phyloP scores from a whole-genome alignment of 116 monocot species.

The Phalaenopsis hybrid region DNA sequence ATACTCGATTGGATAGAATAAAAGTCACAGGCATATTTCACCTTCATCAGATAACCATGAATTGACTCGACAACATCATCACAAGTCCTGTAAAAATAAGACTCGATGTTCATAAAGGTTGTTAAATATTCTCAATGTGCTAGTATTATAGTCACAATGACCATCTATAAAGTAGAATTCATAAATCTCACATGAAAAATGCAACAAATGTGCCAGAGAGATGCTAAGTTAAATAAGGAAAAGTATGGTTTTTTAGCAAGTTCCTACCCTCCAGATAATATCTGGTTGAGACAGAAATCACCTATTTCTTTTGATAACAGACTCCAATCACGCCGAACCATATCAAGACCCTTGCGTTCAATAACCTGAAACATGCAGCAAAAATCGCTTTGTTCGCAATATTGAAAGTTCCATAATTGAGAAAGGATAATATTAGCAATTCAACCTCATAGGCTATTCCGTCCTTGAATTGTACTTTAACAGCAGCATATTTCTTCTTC shows the following conservation, averaged over 20 bases:
- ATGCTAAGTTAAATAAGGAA: not conserved
- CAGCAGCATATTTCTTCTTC: conserved; percentile 99
- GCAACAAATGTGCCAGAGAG: not conserved
- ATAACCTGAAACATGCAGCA: conserved; percentile 50
- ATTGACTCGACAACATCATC: conserved; percentile 93
- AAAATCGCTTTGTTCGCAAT: not conserved
- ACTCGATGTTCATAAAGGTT: not conserved
- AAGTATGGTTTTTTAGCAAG: conserved; percentile 1
- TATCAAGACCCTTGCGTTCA: conserved; percentile 94
- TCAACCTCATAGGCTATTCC: conserved; percentile 67
- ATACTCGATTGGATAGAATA: not conserved
- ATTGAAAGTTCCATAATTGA: not conserved
- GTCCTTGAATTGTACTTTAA: conserved; percentile 80
- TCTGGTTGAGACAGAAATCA: conserved; percentile 79
- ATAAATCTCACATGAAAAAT: conserved; percentile 1
- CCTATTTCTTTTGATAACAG: conserved; percentile 78
- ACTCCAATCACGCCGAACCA: conserved; percentile 98
- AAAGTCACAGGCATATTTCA: conserved; percentile 8
- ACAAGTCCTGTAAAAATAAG: conserved; percentile 45
- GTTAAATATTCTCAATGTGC: not conserved
- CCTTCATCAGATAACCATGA: conserved; percentile 76
- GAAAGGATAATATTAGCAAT: not conserved
- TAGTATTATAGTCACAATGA: not conserved
- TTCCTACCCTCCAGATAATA: conserved; percentile 86
- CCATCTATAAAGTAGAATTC: not conserved